Evolutionary conservation across 1,284 basidiomycete species (phyloP), one percentile per base, ranked within the genome.

Genomic region (Sphagnurus paluster): DNA sequence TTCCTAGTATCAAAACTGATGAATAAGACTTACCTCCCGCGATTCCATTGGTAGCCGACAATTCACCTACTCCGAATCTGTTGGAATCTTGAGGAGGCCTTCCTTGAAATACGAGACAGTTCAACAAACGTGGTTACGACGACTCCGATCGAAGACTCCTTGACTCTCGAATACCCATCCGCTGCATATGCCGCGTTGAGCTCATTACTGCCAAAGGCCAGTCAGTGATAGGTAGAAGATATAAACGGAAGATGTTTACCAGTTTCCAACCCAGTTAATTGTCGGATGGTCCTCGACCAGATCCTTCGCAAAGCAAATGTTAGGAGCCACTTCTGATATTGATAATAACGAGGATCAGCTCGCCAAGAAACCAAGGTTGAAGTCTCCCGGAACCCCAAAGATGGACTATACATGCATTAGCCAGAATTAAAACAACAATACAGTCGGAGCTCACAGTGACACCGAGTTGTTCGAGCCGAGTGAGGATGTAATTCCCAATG

Each of bases 381-480:
- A 98, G 68, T 96, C 94, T 32, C 94, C 93, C 4, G 93, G 93
- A 0, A 95, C 81, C 26, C 93, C 93, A 54, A 95, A 95, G 70
- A 95, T 79, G 39, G 75, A 74, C 79, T 86, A 19, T 21, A 19
- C 10, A 28, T 44, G 6, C 40, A 30, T 43, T 7, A 52, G 30
- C 21, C 25, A 33, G 14, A 11, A 24, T 8, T 23, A 21, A 21
- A 9, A 19, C 2, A 24, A 11, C 35, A 9, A 16, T 33, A 39
- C 39, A 54, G 49, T n/a, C n/a, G 52, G n/a, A n/a, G 62, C 79
- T 42, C 66, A 84, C 84, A 51, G 72, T 78, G 45, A 87, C 82
- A 25, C 75, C 76, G 40, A 89, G 74, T 58, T 90, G 87, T 10
- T 74, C 77, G 33, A 90, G 71, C 47, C 90, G 72, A 34, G 81